These are phyloP conservation scores for Hanseniaspora mollemarum DNA, from an alignment of 805 yeast species.

Conservation along the genomic window DNA sequence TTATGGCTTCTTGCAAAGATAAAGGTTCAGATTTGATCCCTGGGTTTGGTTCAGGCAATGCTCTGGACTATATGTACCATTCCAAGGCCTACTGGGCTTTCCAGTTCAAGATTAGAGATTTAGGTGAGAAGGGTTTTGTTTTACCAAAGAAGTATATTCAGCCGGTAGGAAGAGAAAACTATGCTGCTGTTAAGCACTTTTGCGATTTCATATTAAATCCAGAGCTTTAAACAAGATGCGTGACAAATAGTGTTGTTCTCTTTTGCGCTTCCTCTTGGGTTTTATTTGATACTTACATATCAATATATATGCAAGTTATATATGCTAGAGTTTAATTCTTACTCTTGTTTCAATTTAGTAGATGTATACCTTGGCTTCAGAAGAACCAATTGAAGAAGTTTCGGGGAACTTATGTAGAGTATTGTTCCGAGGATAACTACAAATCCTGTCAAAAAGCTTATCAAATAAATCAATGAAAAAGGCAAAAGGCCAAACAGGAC, in stretches of 20 bases:
- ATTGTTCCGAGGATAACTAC: background rate
- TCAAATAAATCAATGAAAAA: background rate
- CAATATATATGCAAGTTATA: too few species aligned
- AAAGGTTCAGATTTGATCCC: slow-evolving; percentile 64
- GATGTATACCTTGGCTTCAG: too few species aligned
- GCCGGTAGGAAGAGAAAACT: slow-evolving; percentile 69
- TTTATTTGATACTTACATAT: too few species aligned
- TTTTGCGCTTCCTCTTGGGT: too few species aligned
- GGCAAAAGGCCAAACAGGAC: slow-evolving; percentile 1
- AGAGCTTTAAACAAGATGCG: slow-evolving; percentile 23
- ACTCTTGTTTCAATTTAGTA: too few species aligned
- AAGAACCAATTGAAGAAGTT: background rate
- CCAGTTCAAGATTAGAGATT: slow-evolving; percentile 69
- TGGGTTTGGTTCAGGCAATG: slow-evolving; percentile 67
- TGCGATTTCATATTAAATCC: slow-evolving; percentile 42
- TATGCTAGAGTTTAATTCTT: too few species aligned
- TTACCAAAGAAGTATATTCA: slow-evolving; percentile 56
- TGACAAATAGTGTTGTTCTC: background rate
- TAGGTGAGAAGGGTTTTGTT: slow-evolving; percentile 73
- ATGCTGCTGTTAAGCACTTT: slow-evolving; percentile 57
- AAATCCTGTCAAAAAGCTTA: background rate
- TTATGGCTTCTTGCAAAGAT: slow-evolving; percentile 68
- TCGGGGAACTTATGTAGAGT: background rate
- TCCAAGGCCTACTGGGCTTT: slow-evolving; percentile 74
- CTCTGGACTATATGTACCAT: slow-evolving; percentile 75